Evolutionary conservation across 441 rosid genomes (phyloP).

Genomic region (Euphorbia schlechtendalii): DNA sequence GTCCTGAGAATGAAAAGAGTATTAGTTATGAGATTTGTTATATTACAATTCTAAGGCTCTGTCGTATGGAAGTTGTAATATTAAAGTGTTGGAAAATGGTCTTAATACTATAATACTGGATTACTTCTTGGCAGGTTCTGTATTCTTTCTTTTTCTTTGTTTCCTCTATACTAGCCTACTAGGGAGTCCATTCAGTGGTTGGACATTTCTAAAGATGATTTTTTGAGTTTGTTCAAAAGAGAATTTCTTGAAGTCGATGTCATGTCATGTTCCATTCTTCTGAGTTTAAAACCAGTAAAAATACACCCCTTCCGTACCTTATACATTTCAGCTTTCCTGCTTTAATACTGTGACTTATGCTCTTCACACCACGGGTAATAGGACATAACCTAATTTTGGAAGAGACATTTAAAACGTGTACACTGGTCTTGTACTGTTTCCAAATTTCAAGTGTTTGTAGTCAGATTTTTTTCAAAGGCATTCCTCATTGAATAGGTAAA

Average conservation of each 20-base stretch:
- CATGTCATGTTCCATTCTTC: not conserved
- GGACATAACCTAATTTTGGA: not conserved
- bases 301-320: too few relatives aligned
- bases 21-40: not conserved
- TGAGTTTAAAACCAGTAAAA: not conserved
- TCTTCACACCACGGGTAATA: not conserved
- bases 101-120: too few relatives aligned
- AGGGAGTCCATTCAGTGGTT: too few relatives aligned
- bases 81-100: not conserved
- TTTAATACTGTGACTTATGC: not conserved
- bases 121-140: too few relatives aligned
- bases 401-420: not conserved
- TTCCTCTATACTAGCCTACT: not conserved
- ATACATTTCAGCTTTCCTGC: not conserved
- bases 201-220: too few relatives aligned
- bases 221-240: too few relatives aligned
- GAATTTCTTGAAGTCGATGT: not conserved
- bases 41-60: not conserved
- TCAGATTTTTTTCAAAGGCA: not conserved
- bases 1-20: not conserved
- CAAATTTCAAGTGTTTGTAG: not conserved
- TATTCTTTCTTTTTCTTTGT: not conserved
- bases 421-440: not conserved
- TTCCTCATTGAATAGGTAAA: conserved; percentile 12
- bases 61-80: not conserved